Evolutionary conservation across 2,329 filamentous ascomycete species (phyloP), one percentile per base, ranked within the genome.

Genomic region (Ceratocystis papillata): DNA sequence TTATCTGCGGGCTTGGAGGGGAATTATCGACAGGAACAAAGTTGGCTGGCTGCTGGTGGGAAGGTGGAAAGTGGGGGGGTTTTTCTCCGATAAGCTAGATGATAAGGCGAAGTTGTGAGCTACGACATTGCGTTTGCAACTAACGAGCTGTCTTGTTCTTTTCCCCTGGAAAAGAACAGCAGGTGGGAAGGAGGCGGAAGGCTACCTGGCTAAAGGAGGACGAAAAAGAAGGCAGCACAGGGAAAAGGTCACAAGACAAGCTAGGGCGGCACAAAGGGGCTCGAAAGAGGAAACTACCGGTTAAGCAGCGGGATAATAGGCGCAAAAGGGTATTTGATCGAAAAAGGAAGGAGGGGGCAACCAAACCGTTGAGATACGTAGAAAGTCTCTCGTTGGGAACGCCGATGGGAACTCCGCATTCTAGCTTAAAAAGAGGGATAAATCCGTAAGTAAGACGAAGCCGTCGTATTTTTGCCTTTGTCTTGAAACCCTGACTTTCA

Each of bases 131-230:
- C 12, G 37, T 41, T 12, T 10, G 3, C 37, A 41, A 12, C 10
- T 15, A 59, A 59, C 53, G 22, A 59, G 28, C 53, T n/a, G 53
- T n/a, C 28, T 30, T 12, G 37, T 12, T 37, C 28, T n/a, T 33
- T 30, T 33, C 53, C 53, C 20, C 15, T 5, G 53, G 53, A 59
- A 59, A 59, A 30, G 25, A 17, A 33, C 53, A 59, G 17, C 53
- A 59, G 53, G 53, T 30, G 53, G 53, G 28, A 59, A 59, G 53
- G 17, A 30, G 33, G 53, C 53, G 53, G 53, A 30, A 59, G 33
- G 53, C 8, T 59, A 30, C 53, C 53, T 25, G 37, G 15, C 53
- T 12, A 53, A 8, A 25, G 25, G 48, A 53, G 48, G 48, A 41
- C 37, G 3, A 12, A 12, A 41, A 41, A 41, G 48, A 53, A 53